Conservation (phyloP, 768 basidiomycete species). For the Amylocystis lapponica region DNA sequence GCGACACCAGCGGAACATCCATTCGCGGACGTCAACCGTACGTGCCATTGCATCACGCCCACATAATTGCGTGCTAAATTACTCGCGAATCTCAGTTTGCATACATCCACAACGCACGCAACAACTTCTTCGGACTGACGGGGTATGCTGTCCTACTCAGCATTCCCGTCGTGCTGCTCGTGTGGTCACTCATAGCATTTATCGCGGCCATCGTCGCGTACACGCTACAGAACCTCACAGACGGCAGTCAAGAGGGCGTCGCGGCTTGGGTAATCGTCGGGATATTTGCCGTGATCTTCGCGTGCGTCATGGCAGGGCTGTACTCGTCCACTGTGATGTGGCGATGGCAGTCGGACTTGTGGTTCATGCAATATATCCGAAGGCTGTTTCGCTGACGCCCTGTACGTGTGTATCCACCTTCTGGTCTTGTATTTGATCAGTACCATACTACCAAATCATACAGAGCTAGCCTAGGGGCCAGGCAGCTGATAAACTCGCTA, state of each 20-base stretch:
- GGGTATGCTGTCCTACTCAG: constrained; percentile 48
- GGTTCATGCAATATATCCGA: neutral
- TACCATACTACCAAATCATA: no score
- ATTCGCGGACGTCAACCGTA: constrained; percentile 21
- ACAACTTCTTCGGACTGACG: constrained; percentile 37
- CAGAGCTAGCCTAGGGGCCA: no score
- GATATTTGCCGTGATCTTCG: constrained; percentile 35
- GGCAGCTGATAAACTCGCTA: no score
- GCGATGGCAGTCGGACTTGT: constrained; percentile 26
- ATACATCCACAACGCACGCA: constrained; percentile 48
- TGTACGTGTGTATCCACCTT: no score
- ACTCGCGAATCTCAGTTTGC: constrained; percentile 35
- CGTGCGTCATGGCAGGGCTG: constrained; percentile 34
- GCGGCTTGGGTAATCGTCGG: constrained; percentile 36
- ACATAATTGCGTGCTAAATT: no score
- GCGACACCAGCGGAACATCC: constrained; percentile 45
- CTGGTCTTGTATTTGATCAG: no score
- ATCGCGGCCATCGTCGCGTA: constrained; percentile 41
- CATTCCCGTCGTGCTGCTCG: constrained; percentile 47
- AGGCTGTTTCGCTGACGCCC: neutral
- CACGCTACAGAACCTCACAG: constrained; percentile 31
- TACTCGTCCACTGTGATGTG: constrained; percentile 48
- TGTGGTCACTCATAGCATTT: constrained; percentile 50
- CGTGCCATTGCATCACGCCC: no score
- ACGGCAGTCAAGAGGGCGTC: constrained; percentile 16